Evolutionary conservation across 768 basidiomycete genomes (phyloP), one percentile per base, ranked within the genome.

Genomic region (Psilocybe cyanescens): DNA sequence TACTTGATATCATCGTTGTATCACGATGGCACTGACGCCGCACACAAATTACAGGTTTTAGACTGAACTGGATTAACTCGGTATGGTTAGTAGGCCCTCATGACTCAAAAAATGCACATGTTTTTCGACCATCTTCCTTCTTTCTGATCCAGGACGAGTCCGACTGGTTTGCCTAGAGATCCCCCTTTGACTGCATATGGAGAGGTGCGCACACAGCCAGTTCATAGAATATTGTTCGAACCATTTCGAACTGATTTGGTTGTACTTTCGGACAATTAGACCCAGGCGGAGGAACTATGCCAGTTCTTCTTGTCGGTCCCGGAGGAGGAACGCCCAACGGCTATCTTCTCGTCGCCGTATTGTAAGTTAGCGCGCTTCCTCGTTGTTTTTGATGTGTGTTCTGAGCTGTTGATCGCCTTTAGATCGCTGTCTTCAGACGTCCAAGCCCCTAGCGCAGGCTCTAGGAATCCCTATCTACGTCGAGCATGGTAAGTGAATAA

Each of bases 341-440:
- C 84, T 4, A 90, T 94, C 59, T 89, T 92, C 72, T 92, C 91
- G 9, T 94, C 92, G 8, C 92, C 92, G 7, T 94, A 90, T 70
- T 95, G 92, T 92, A 76, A 68, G 74, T 70, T 28, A 11, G 1
- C 24, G 24, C 51, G 24, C 59, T 41, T 47, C 28, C 8, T 49
- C 54, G 35, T 57, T 17, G 12, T 2, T 46, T n/a, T 30, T 57
- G 19, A 52, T 28, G 35, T 28, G 35, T 37, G 45, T 19, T 48
- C 55, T 57, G 47, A 64, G 35, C 44, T 55, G 29, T 52, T 37
- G n/a, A 12, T 24, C 33, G 11, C 41, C 5, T 48, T 28, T 35
- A 37, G 92, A 95, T 75, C 90, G 94, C n/a, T 95, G 94, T 72
- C 77, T 95, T 24, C 93, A 95, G 71, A 95, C 94, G 0, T 76